These are phyloP conservation scores for Candida tetrigidarum DNA, from an alignment of 1,139 yeast genomes.

Conservation along the genomic window DNA sequence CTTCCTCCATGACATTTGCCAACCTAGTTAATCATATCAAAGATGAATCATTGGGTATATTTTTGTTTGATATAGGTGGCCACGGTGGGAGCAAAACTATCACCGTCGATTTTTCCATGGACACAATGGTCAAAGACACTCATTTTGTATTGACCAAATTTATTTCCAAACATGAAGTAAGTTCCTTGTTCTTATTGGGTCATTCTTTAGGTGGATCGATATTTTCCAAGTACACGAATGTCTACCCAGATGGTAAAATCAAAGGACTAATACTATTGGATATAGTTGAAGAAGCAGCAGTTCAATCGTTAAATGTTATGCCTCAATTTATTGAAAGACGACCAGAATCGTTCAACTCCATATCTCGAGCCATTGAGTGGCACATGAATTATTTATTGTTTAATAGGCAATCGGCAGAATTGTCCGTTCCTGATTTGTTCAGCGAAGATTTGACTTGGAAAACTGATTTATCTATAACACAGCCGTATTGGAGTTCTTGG, in stretches of 20 bases:
- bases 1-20: constrained; percentile 81
- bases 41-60: constrained; percentile 48
- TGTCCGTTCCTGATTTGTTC: constrained; percentile 76
- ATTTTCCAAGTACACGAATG: constrained; percentile 50
- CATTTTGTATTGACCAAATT: constrained; percentile 47
- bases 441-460: constrained; percentile 52
- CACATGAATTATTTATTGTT: constrained; percentile 63
- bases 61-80: constrained; percentile 81
- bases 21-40: constrained; percentile 38
- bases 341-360: constrained; percentile 59
- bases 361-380: constrained; percentile 79
- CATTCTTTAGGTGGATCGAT: constrained; percentile 95
- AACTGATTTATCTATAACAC: constrained; percentile 62
- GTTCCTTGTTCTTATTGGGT: constrained; percentile 62
- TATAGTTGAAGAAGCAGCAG: constrained; percentile 93
- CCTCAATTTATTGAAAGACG: constrained; percentile 60
- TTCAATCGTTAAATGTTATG: constrained; percentile 70
- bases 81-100: constrained; percentile 58
- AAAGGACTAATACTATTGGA: constrained; percentile 81
- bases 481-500: constrained; percentile 83
- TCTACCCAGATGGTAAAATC: constrained; percentile 23
- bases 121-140: constrained; percentile 61
- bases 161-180: constrained; percentile 22
- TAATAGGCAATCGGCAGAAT: constrained; percentile 63
- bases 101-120: constrained; percentile 48